A percentile compares a stretch with the other conserved stretches of the same genome.
phyloP scores from a whole-genome alignment of 768 basidiomycete species.

The Lentinula aciculospora region DNA sequence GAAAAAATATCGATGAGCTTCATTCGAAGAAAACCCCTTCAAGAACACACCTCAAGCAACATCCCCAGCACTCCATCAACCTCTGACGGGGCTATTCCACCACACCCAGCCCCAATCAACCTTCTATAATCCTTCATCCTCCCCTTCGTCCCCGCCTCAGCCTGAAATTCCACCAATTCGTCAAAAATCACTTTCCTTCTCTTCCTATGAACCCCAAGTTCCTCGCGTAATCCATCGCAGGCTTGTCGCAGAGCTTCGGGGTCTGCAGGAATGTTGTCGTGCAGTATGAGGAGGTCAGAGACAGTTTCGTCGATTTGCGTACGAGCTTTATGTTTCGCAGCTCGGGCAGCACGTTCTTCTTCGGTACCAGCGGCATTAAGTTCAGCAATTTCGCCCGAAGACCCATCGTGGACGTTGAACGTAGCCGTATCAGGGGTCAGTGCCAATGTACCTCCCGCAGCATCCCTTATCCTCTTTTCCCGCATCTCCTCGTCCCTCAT shows the following conservation, averaged over 20 bases:
- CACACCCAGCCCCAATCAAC: slow-evolving; percentile 87
- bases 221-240: slow-evolving; percentile 60
- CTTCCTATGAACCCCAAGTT: slow-evolving; percentile 59
- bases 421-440: slow-evolving; percentile 39
- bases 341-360: too few relatives aligned
- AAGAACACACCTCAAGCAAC: slow-evolving; percentile 66
- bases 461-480: slow-evolving; percentile 63
- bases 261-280: slow-evolving; percentile 53
- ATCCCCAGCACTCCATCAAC: slow-evolving; percentile 83
- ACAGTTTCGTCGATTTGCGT: slow-evolving; percentile 46
- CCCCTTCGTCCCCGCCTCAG: slow-evolving; percentile 86
- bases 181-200: slow-evolving; percentile 71
- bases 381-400: slow-evolving; percentile 11
- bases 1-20: slow-evolving; percentile 5
- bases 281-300: slow-evolving; percentile 55
- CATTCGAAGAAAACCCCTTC: slow-evolving; percentile 1
- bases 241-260: slow-evolving; percentile 44
- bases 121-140: slow-evolving; percentile 86
- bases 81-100: slow-evolving; percentile 78
- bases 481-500: slow-evolving; percentile 76
- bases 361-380: slow-evolving; percentile 14
- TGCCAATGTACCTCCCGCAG: slow-evolving; percentile 50
- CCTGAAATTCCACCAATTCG: slow-evolving; percentile 73
- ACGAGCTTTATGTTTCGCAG: slow-evolving; percentile 41
- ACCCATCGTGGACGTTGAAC: slow-evolving; percentile 38